phyloP scores from a whole-genome alignment of 2,329 filamentous ascomycete genomes.

The Botrytis hyacinthi region DNA sequence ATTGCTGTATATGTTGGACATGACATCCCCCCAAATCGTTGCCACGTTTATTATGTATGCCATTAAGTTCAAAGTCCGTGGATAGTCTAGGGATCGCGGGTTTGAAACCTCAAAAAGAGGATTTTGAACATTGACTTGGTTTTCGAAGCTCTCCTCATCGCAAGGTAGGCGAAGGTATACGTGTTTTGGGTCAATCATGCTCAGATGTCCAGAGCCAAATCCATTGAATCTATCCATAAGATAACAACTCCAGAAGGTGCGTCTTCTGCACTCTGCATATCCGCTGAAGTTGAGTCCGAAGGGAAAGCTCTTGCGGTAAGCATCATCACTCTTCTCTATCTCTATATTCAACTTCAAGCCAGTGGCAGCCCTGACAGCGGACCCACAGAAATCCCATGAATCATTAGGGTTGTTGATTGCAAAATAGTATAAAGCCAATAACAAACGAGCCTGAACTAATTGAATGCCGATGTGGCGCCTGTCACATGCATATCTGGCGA shows the following conservation, averaged over 20 bases:
- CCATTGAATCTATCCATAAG: constrained; percentile 66
- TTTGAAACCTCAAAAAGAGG: constrained; percentile 59
- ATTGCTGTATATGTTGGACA: constrained; percentile 56
- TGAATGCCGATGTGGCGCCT: constrained; percentile 57
- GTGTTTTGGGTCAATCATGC: constrained; percentile 60
- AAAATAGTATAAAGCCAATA: constrained; percentile 65
- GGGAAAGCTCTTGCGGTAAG: constrained; percentile 45
- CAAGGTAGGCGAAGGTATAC: constrained; percentile 66
- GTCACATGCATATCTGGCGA: constrained; percentile 57
- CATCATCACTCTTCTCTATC: constrained; percentile 47
- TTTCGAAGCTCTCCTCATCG: constrained; percentile 59
- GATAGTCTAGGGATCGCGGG: constrained; percentile 42
- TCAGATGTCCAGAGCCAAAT: constrained; percentile 53
- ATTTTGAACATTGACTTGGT: constrained; percentile 53
- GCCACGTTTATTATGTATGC: constrained; percentile 61
- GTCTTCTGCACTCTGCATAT: constrained; percentile 63
- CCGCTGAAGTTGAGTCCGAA: constrained; percentile 57
- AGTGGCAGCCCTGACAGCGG: constrained; percentile 58
- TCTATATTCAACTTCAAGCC: constrained; percentile 65
- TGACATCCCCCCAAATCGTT: constrained; percentile 64
- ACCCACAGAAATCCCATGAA: constrained; percentile 62
- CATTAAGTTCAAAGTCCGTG: constrained; percentile 42
- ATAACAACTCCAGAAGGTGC: constrained; percentile 71
- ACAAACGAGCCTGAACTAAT: constrained; percentile 64
- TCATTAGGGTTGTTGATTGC: constrained; percentile 57